phyloP scores from a whole-genome alignment of 371 early-diverging fungal species.

The Mucor indicus region DNA sequence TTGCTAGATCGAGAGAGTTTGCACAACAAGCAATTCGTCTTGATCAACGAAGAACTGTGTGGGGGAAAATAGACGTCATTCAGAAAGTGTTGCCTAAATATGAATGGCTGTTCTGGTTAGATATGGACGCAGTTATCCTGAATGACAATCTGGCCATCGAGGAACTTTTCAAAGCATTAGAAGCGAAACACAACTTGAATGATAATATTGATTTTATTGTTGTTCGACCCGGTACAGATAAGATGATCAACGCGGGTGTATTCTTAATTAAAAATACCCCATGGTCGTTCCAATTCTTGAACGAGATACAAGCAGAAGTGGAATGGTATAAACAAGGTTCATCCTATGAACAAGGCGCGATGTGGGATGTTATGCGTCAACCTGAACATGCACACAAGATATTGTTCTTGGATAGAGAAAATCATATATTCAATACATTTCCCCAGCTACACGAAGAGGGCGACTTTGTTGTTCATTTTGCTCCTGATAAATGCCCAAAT shows the following conservation, averaged over 20 bases:
- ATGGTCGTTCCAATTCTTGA: slow-evolving; percentile 44
- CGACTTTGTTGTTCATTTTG: slow-evolving; percentile 56
- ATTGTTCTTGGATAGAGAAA: slow-evolving; percentile 36
- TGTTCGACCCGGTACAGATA: slow-evolving; percentile 40
- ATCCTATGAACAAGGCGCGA: slow-evolving; percentile 52
- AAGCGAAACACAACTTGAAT: slow-evolving; percentile 20
- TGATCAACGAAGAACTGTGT: slow-evolving; percentile 48
- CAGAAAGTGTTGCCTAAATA: slow-evolving; percentile 56
- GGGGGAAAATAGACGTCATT: slow-evolving; percentile 59
- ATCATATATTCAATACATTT: slow-evolving; percentile 54
- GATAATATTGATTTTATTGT: slow-evolving; percentile 40
- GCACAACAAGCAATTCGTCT: slow-evolving; percentile 43
- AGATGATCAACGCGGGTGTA: slow-evolving; percentile 59
- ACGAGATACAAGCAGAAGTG: slow-evolving; percentile 32
- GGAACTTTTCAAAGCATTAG: slow-evolving; percentile 26
- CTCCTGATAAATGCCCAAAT: slow-evolving; percentile 52
- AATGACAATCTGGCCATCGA: slow-evolving; percentile 35
- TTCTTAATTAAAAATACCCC: slow-evolving; percentile 52
- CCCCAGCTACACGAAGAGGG: slow-evolving; percentile 37
- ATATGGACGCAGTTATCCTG: slow-evolving; percentile 60
- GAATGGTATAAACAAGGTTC: slow-evolving; percentile 35
- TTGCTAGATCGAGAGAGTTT: slow-evolving; percentile 51
- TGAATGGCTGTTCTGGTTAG: slow-evolving; percentile 64
- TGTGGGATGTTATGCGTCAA: slow-evolving; percentile 50
- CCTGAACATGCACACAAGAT: slow-evolving; percentile 11